A percentile compares a stretch with the other conserved stretches of the same genome.
Conservation (phyloP, 352 stramenopile genomes). For the Elongisporangium anandrum region DNA sequence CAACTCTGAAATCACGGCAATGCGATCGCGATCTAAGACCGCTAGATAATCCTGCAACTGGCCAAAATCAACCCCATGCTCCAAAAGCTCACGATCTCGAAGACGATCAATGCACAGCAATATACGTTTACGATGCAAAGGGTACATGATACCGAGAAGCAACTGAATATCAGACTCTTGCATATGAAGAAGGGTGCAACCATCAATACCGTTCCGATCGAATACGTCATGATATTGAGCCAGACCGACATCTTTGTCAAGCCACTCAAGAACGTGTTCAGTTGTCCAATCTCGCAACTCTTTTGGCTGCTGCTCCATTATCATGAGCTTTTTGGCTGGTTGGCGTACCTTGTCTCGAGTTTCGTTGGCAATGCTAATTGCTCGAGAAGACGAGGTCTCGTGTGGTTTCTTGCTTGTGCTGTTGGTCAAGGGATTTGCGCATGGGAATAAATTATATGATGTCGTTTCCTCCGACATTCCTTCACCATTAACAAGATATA, state of each 20-base stretch:
- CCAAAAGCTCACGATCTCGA: conserved; percentile 50
- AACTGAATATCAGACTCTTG: conserved; percentile 59
- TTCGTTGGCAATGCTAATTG: conserved; percentile 2
- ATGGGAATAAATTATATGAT: conserved; percentile 58
- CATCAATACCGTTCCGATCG: conserved; percentile 53
- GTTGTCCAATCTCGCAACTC: conserved; percentile 50
- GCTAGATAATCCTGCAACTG: conserved; percentile 75
- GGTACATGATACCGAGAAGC: conserved; percentile 51
- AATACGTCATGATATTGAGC: conserved; percentile 48
- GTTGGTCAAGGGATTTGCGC: conserved; percentile 20
- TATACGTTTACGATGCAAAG: conserved; percentile 50
- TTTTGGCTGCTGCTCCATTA: conserved; percentile 12
- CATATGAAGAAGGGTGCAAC: conserved; percentile 54
- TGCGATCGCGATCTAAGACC: conserved; percentile 59
- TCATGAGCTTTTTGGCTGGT: neutral
- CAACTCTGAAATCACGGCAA: conserved; percentile 57
- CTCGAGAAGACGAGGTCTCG: neutral
- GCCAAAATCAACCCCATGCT: conserved; percentile 56
- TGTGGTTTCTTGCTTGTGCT: conserved; percentile 14
- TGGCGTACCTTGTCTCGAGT: conserved; percentile 1
- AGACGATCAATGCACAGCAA: conserved; percentile 57
- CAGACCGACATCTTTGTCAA: conserved; percentile 42
- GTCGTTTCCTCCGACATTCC: conserved; percentile 45
- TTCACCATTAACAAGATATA: conserved; percentile 58
- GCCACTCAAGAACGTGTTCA: conserved; percentile 47